phyloP scores from a whole-genome alignment of 352 stramenopile species.

The Blastocystis sp. region DNA sequence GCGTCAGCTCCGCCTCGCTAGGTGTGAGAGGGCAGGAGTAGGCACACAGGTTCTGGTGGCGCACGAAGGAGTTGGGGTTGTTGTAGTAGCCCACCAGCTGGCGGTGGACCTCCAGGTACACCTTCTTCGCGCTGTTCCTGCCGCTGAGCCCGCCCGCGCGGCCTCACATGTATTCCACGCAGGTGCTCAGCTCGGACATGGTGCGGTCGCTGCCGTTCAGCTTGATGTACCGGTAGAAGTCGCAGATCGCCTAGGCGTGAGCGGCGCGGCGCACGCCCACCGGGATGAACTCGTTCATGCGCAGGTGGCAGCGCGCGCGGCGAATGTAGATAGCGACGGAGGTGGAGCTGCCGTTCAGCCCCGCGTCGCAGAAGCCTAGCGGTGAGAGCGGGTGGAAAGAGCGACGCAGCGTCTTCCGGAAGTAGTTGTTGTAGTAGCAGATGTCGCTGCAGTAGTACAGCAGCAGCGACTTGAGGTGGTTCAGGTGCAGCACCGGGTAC shows the following conservation, averaged over 20 bases:
- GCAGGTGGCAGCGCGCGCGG: slow-evolving; percentile 14
- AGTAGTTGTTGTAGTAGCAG: slow-evolving; percentile 50
- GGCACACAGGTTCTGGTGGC: background rate
- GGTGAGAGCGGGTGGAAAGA: background rate
- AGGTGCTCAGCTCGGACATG: slow-evolving; percentile 15
- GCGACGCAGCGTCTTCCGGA: background rate
- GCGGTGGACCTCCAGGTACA: slow-evolving; percentile 26
- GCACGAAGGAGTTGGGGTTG: background rate
- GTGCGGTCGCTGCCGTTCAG: background rate
- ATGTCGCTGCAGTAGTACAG: slow-evolving; percentile 52
- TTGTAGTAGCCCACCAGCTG: slow-evolving; percentile 3
- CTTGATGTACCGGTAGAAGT: slow-evolving; percentile 32
- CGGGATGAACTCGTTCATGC: slow-evolving; percentile 47
- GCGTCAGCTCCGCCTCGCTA: slow-evolving; percentile 6
- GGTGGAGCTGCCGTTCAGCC: background rate
- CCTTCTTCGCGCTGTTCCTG: slow-evolving; percentile 45
- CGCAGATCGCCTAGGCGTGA: slow-evolving; percentile 21
- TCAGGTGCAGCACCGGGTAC: slow-evolving; percentile 21
- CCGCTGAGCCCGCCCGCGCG: too few species aligned
- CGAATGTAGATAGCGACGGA: background rate
- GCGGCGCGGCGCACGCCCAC: background rate
- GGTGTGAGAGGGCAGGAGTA: background rate
- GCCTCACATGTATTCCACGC: slow-evolving; percentile 10
- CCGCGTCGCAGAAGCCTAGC: slow-evolving; percentile 21
- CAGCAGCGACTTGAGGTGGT: slow-evolving; percentile 9